Conservation (phyloP, 139 green algal species). For the Chlamydomonas sp. region DNA sequence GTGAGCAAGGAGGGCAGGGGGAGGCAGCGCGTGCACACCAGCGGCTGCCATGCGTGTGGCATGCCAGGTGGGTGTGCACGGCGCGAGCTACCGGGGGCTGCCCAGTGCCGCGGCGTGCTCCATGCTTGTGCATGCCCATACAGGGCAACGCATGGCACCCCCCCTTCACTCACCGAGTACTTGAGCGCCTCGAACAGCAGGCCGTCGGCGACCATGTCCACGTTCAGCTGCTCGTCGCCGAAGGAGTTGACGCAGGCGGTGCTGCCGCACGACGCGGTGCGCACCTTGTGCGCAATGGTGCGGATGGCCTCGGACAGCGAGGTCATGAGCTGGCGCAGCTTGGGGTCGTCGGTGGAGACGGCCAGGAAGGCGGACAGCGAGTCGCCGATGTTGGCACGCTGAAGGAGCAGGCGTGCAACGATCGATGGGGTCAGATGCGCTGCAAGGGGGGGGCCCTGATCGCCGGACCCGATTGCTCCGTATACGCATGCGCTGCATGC, state of each 20-base stretch:
- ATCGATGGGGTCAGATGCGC: neutral
- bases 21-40: too few relatives aligned
- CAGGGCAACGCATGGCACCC: too few relatives aligned
- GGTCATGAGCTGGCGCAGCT: conserved; percentile 88
- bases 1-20: too few relatives aligned
- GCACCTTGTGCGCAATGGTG: conserved; percentile 92
- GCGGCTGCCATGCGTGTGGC: too few relatives aligned
- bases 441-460: neutral
- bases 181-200: conserved; percentile 86
- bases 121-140: too few relatives aligned
- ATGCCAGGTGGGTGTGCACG: too few relatives aligned
- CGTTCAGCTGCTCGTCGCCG: conserved; percentile 88
- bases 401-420: neutral
- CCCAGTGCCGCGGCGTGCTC: too few relatives aligned
- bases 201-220: conserved; percentile 91
- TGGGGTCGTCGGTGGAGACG: conserved; percentile 69
- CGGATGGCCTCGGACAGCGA: conserved; percentile 80
- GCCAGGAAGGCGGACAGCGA: conserved; percentile 88
- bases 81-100: too few relatives aligned
- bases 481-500: neutral
- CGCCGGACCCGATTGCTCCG: neutral
- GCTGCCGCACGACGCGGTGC: conserved; percentile 79
- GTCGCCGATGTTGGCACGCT: conserved; percentile 67
- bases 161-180: conserved; percentile 57
- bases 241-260: conserved; percentile 91